Base-by-base conservation (phyloP, 441 rosid species). In the Populus hybrid region DNA sequence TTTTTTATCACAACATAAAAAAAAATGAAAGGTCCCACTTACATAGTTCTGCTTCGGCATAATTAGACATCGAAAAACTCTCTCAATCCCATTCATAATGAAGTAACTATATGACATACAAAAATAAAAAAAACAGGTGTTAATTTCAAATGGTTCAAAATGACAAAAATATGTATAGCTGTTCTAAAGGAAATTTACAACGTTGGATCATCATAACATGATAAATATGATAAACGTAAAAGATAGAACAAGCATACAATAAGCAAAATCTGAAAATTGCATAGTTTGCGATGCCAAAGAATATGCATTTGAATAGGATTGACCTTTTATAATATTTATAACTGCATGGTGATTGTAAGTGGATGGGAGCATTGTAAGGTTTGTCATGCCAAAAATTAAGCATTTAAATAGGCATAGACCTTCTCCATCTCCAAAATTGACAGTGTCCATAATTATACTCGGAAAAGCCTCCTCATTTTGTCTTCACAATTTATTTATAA, bases 21-120 rank as follows among this genome's bases (percentile, higher is more conserved):
- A 26, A 75, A 69, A 65, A 69, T 53, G 26, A 2, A 70, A 80
- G 21, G 72, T 50, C 53, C 26, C 34, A 83, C 98, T 90, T 89
- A 96, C 98, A 87, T 94, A 95, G 86, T 96, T 96, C 72, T 91
- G 84, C 84, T 96, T 96, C 12, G 95, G 97, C 86, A 94, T 81
- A 84, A 96, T 93, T 75, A 94, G 82, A 81, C 87, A 83, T 71
- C 98, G 95, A 77, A 88, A 93, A 78, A 96, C 98, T 82, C 98
- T 90, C 88, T 96, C 99, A 21, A 96, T 92, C 80, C 99, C 99
- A 79, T 94, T 93, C 86, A 96, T 82, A 72, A 96, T 81, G 85
- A 94, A 93, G 84, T 92, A 96, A 68, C 99, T 96, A 77, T 80
- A 85, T 72, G 73, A 70, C 75, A 82, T 40, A 32, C 46, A 35